phyloP scores from a whole-genome alignment of 176 grass and related monocot species.

The Avena insularis region DNA sequence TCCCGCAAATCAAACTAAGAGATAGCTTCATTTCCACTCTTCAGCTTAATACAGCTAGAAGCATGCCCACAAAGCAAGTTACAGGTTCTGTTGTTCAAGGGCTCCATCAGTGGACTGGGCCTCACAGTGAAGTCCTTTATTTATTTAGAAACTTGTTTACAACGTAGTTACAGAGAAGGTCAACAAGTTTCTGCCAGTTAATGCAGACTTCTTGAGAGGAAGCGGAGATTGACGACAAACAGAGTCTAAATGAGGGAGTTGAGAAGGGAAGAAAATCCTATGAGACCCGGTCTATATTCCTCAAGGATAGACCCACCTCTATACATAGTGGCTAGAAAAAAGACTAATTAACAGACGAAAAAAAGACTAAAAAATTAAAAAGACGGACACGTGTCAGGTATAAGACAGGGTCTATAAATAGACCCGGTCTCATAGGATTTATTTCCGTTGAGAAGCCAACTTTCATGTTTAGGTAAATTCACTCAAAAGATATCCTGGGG shows the following conservation, averaged over 20 bases:
- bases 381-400: no score
- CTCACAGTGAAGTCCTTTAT: background rate
- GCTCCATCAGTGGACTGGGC: background rate
- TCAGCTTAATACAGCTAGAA: background rate
- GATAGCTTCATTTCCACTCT: background rate
- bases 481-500: background rate
- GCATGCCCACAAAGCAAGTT: conserved; percentile 16
- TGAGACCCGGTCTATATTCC: no score
- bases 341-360: no score
- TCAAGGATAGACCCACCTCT: no score
- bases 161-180: background rate
- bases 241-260: conserved; percentile 4
- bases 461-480: conserved; percentile 2
- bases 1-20: background rate
- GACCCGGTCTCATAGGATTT: no score
- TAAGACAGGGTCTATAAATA: no score
- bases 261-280: background rate
- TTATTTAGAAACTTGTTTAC: background rate
- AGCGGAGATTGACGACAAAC: background rate
- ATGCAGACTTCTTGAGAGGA: background rate
- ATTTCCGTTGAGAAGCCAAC: background rate
- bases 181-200: background rate
- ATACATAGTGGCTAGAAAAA: no score
- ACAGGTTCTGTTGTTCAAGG: background rate
- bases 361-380: no score